Evolutionary conservation across 177 flowering plant genomes (phyloP).

Genomic region (Vitis hybrid): DNA sequence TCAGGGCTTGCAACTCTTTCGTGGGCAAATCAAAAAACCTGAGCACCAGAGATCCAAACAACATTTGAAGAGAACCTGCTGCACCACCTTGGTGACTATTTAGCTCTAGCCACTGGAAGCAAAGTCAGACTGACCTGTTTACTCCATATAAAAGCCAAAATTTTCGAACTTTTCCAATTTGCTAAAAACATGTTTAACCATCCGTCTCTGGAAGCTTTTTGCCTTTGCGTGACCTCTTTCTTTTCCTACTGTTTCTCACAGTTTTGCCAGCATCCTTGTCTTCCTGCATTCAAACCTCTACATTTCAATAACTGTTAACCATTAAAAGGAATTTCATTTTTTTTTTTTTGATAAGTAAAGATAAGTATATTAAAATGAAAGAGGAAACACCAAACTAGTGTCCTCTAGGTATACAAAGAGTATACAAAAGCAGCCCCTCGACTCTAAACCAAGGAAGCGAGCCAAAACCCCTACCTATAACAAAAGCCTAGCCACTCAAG

Average conservation of each 20-base stretch:
- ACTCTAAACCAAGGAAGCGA: too few relatives aligned
- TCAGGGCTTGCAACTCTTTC: background rate
- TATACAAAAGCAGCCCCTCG: too few relatives aligned
- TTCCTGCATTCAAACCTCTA: slow-evolving; percentile 29
- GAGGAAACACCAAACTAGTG: too few relatives aligned
- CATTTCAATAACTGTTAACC: background rate
- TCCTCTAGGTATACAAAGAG: too few relatives aligned
- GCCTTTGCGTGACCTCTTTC: slow-evolving; percentile 43
- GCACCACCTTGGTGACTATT: background rate
- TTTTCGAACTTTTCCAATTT: background rate
- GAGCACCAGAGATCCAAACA: too few relatives aligned
- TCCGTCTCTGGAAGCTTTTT: slow-evolving; percentile 18
- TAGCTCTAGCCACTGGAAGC: background rate
- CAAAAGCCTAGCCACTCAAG: too few relatives aligned
- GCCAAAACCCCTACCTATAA: too few relatives aligned
- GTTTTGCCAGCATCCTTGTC: slow-evolving; percentile 18
- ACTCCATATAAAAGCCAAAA: background rate
- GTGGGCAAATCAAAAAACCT: too few relatives aligned
- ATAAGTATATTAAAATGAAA: too few relatives aligned
- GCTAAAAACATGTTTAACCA: background rate
- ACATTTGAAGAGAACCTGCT: background rate
- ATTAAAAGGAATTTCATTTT: background rate
- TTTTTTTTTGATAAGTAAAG: too few relatives aligned
- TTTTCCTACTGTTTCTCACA: slow-evolving; percentile 31
- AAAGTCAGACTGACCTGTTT: background rate